Base-by-base conservation (phyloP, 2,329 filamentous ascomycete genomes). In the Fusarium pseudonygamai region DNA sequence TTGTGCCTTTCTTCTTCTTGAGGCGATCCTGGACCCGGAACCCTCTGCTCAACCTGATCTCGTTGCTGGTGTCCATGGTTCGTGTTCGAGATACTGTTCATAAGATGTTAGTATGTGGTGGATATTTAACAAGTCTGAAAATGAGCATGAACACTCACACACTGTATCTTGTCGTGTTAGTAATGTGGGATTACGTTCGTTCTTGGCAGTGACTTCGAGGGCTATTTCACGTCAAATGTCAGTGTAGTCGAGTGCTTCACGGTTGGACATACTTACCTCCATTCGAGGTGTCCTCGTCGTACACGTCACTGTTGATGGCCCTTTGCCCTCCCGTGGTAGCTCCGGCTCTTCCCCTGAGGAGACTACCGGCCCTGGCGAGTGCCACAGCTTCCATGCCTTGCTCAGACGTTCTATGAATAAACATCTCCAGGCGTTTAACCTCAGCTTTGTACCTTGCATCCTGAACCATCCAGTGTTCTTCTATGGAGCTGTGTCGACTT, bases 381-480 rank as follows among this genome's bases (percentile, higher is more conserved):
- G 82, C 78, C 6, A 87, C 85, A n/a, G 83, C 82, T 62, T 83
- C 84, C 37, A 87, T 77, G 7, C 85, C 84, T 32, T 82, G 80
- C 70, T 71, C 82, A 79, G 76, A 87, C 79, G 74, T 85, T 79
- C 30, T 56, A 37, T 79, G 78, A 37, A 79, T 78, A 24, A 80
- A 68, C 42, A 80, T 64, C 68, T 82, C 78, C 7, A 82, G 78
- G 16, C 80, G 78, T 55, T 78, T 79, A 32, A 80, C 76, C 45
- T 83, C 78, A 16, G 78, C 77, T 60, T 77, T 78, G 55, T 77
- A 76, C n/a, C 69, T 65, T 36, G 71, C 69, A 43, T 75, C 70
- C 46, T 73, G 76, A 24, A 73, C 40, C 43, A 71, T 73, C 75
- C 77, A 79, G 15, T 50, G 67, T 32, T 75, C 70, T 14, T 71